phyloP scores from a whole-genome alignment of 1,284 basidiomycete species.

The Mycena sp. region DNA sequence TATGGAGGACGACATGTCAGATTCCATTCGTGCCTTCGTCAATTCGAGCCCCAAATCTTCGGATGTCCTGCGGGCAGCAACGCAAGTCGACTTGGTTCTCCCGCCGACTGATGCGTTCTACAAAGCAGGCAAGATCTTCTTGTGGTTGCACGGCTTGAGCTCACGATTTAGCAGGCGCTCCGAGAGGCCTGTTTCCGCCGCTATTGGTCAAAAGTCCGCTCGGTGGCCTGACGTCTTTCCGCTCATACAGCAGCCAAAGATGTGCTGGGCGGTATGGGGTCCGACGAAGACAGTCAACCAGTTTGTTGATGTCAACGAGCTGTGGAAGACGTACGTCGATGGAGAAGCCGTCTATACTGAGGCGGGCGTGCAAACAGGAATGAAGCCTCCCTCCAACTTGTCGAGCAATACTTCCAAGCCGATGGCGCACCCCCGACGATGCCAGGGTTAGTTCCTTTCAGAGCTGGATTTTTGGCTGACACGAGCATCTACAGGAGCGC shows the following conservation, averaged over 20 bases:
- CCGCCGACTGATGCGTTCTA: constrained; percentile 32
- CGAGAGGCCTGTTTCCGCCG: constrained; percentile 31
- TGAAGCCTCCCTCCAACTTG: constrained; percentile 38
- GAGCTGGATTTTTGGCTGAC: neutral
- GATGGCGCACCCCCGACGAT: constrained; percentile 30
- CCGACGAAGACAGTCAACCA: constrained; percentile 33
- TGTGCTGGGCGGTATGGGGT: constrained; percentile 36
- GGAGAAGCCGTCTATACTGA: constrained; percentile 29
- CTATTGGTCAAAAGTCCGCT: constrained; percentile 33
- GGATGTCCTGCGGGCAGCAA: neutral
- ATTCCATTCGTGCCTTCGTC: constrained; percentile 9
- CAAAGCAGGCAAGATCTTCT: neutral
- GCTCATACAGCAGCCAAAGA: constrained; percentile 30
- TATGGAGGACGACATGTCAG: neutral
- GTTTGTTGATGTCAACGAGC: constrained; percentile 23
- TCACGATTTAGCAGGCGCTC: neutral
- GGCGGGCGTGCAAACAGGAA: constrained; percentile 27
- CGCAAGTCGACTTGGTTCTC: constrained; percentile 35
- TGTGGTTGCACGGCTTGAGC: neutral
- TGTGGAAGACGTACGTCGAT: constrained; percentile 32
- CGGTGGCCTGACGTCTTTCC: constrained; percentile 34
- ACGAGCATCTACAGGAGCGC: neutral
- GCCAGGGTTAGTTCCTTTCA: neutral
- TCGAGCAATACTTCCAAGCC: constrained; percentile 35
- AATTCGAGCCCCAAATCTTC: constrained; percentile 1